phyloP scores from a whole-genome alignment of 2,329 filamentous ascomycete genomes.

The Fusarium floridanum region DNA sequence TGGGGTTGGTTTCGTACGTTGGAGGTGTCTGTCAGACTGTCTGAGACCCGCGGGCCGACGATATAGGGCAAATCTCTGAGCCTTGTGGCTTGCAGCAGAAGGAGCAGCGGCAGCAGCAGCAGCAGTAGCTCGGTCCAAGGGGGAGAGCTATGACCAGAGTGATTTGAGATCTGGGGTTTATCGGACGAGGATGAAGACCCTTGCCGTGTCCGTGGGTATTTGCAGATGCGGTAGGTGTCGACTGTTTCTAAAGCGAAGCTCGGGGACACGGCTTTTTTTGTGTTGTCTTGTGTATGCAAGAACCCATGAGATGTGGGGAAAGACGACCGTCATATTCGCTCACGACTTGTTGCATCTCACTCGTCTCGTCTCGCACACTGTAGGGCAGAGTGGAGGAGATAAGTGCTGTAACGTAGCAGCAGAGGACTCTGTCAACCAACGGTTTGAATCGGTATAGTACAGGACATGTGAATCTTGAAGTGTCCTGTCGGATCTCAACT shows the following conservation, averaged over 20 bases:
- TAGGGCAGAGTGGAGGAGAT: constrained; percentile 5
- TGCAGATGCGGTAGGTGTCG: constrained; percentile 13
- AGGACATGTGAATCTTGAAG: background rate
- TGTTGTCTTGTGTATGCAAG: constrained; percentile 5
- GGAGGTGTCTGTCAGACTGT: background rate
- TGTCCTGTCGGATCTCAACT: background rate
- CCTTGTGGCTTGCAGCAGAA: constrained; percentile 4
- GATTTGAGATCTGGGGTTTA: constrained; percentile 26
- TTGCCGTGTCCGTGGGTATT: constrained; percentile 14
- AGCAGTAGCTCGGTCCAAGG: constrained; percentile 26
- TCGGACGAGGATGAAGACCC: constrained; percentile 15
- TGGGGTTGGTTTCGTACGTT: constrained; percentile 11
- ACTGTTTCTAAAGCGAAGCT: constrained; percentile 2
- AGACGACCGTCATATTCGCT: constrained; percentile 11
- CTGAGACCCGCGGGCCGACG: constrained; percentile 15
- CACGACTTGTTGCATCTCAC: constrained; percentile 27
- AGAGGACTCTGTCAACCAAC: constrained; percentile 5
- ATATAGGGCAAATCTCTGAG: constrained; percentile 30
- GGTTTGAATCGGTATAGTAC: constrained; percentile 7
- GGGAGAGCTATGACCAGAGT: constrained; percentile 11
- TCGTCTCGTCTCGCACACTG: constrained; percentile 2
- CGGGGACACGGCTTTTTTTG: constrained; percentile 6
- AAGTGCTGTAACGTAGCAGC: constrained; percentile 42
- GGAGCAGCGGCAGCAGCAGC: background rate
- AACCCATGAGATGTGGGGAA: constrained; percentile 41